Evolutionary conservation across 768 basidiomycete species (phyloP).

Genomic region (Pisolithus albus): DNA sequence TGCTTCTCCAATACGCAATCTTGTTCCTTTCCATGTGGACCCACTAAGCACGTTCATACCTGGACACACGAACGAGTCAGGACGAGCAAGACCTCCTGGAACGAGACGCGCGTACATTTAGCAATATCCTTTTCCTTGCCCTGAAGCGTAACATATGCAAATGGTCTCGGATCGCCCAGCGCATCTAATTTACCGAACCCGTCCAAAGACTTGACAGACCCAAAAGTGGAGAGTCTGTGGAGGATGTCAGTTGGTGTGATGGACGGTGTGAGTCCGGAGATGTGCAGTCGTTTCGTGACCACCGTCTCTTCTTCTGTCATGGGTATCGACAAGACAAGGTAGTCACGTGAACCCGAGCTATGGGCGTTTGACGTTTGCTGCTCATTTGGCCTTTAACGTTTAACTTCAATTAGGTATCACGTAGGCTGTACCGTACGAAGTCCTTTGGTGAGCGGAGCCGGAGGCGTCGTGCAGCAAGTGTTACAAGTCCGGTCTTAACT

Average conservation of each 20-base stretch:
- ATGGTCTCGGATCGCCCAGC: constrained; percentile 60
- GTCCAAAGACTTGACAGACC: constrained; percentile 60
- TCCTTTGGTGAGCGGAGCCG: no score
- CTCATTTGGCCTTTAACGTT: no score
- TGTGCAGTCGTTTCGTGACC: constrained; percentile 56
- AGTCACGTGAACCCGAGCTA: background rate
- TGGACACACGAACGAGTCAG: constrained; percentile 19
- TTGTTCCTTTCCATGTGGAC: constrained; percentile 83
- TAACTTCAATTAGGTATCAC: no score
- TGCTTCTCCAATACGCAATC: constrained; percentile 80
- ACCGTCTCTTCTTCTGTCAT: constrained; percentile 7
- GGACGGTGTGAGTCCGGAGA: constrained; percentile 69
- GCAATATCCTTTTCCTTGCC: constrained; percentile 51
- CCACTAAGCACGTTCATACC: constrained; percentile 75
- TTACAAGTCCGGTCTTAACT: no score
- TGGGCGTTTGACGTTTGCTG: no score
- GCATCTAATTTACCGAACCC: constrained; percentile 62
- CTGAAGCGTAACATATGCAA: constrained; percentile 68
- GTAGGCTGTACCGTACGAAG: no score
- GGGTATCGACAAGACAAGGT: background rate
- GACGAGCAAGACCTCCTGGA: background rate
- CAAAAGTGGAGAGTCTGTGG: constrained; percentile 56
- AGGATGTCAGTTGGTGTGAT: constrained; percentile 53
- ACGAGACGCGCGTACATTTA: constrained; percentile 46
- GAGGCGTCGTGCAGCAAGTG: no score